Conservation (phyloP, 306 rosid species). For the Parietaria judaica region DNA sequence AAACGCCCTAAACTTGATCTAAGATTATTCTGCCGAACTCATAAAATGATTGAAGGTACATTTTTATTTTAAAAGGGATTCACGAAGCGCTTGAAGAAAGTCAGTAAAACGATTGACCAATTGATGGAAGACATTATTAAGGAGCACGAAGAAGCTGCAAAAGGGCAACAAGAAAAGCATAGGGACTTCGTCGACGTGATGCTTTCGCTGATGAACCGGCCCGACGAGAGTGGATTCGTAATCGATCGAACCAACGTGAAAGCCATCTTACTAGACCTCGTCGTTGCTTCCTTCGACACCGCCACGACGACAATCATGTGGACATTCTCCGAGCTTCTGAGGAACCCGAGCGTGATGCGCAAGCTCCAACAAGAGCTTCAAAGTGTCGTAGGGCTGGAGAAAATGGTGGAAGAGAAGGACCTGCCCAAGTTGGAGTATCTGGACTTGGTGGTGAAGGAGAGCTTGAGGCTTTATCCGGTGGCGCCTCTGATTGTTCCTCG, state of each 20-base stretch:
- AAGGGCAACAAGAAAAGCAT: neutral
- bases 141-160: constrained; percentile 19
- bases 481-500: neutral
- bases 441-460: constrained; percentile 4
- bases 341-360: neutral
- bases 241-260: constrained; percentile 31
- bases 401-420: neutral
- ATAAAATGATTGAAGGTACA: neutral
- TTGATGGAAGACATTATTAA: constrained; percentile 16
- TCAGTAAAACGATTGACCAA: constrained; percentile 1
- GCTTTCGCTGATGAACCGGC: constrained; percentile 15
- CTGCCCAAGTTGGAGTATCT: neutral
- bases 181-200: constrained; percentile 24
- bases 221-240: neutral
- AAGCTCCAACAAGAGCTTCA: neutral
- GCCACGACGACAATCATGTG: neutral
- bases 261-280: constrained; percentile 15
- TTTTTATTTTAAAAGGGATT: constrained; percentile 13
- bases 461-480: neutral
- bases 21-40: neutral
- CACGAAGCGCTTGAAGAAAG: constrained; percentile 5
- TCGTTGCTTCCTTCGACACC: neutral
- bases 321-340: neutral
- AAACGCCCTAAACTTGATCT: no score
- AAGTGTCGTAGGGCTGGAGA: neutral